These are phyloP conservation scores for Acidiella bohemica DNA, from an alignment of 495 filamentous ascomycete species.

Conservation along the genomic window DNA sequence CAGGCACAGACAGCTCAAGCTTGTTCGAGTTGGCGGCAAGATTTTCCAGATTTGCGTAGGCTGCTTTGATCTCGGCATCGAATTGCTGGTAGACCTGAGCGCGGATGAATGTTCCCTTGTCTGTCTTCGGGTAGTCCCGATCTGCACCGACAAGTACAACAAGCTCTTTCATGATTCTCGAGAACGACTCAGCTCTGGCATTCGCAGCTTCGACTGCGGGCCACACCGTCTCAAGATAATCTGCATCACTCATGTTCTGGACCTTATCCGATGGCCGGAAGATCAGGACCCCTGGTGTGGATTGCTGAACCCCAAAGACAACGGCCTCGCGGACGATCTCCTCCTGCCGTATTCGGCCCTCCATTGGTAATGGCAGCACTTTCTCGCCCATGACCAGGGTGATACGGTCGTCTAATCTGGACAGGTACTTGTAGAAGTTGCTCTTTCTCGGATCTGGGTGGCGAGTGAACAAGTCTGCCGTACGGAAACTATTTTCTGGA, in stretches of 20 bases:
- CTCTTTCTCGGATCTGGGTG: conserved; percentile 40
- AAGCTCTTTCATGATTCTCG: conserved; percentile 15
- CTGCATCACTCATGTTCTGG: conserved; percentile 9
- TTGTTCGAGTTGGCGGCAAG: neutral
- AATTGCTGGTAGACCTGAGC: conserved; percentile 20
- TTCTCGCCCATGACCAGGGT: conserved; percentile 59
- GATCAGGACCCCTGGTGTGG: conserved; percentile 24
- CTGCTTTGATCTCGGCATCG: conserved; percentile 15
- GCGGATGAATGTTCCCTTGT: conserved; percentile 24
- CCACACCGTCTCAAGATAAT: conserved; percentile 17
- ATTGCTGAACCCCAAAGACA: conserved; percentile 36
- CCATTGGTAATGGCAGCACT: conserved; percentile 48
- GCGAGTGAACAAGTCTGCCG: conserved; percentile 48
- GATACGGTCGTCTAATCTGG: conserved; percentile 48
- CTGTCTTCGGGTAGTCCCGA: conserved; percentile 14
- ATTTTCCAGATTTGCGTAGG: conserved; percentile 8
- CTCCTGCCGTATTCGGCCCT: conserved; percentile 41
- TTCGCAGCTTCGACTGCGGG: conserved; percentile 18
- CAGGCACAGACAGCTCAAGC: conserved; percentile 2
- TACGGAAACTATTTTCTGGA: conserved; percentile 39
- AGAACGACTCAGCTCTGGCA: conserved; percentile 8
- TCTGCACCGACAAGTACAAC: conserved; percentile 13
- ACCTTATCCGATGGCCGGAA: conserved; percentile 15
- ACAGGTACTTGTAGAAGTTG: conserved; percentile 51
- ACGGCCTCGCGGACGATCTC: conserved; percentile 42